Percentiles rank a stretch among this genome's conserved stretches.
These are phyloP conservation scores for Coemansia sp. DNA, from an alignment of 192 early-diverging fungal genomes.

Conservation along the genomic window DNA sequence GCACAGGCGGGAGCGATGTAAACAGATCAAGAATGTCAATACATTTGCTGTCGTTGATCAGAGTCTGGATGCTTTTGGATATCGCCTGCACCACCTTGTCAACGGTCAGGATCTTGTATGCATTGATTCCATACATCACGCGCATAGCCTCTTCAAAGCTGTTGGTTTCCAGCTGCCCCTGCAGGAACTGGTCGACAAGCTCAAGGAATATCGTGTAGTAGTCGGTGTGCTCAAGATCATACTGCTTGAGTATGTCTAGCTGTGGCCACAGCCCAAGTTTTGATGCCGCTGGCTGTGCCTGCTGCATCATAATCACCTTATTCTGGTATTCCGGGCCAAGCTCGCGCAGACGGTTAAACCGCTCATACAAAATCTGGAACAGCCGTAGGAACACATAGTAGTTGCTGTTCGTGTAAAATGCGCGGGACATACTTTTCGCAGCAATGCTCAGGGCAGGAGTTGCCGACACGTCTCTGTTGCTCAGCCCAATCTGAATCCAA, in stretches of 20 bases:
- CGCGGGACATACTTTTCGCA: slow-evolving; percentile 53
- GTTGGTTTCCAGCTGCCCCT: slow-evolving; percentile 74
- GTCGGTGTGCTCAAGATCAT: slow-evolving; percentile 63
- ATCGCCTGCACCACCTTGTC: slow-evolving; percentile 84
- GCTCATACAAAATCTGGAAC: slow-evolving; percentile 82
- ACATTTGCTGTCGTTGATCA: slow-evolving; percentile 68
- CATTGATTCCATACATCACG: slow-evolving; percentile 85
- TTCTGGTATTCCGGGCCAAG: slow-evolving; percentile 60
- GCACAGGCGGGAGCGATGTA: slow-evolving; percentile 50
- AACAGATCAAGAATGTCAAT: slow-evolving; percentile 67
- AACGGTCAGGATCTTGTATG: slow-evolving; percentile 84
- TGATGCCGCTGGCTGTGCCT: slow-evolving; percentile 45
- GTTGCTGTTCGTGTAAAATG: slow-evolving; percentile 84
- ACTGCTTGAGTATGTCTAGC: slow-evolving; percentile 60
- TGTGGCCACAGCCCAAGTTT: slow-evolving; percentile 45
- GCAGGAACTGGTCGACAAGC: slow-evolving; percentile 73
- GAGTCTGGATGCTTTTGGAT: slow-evolving; percentile 74
- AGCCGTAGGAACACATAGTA: slow-evolving; percentile 90
- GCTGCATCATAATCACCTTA: slow-evolving; percentile 23
- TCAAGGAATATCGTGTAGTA: slow-evolving; percentile 79
- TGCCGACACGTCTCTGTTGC: slow-evolving; percentile 27
- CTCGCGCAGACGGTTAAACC: slow-evolving; percentile 79
- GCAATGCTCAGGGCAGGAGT: slow-evolving; percentile 5
- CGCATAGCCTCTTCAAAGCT: slow-evolving; percentile 88
- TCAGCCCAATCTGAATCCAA: slow-evolving; percentile 48